phyloP scores from a whole-genome alignment of 2,329 filamentous ascomycete genomes.

The Fusarium continuum region DNA sequence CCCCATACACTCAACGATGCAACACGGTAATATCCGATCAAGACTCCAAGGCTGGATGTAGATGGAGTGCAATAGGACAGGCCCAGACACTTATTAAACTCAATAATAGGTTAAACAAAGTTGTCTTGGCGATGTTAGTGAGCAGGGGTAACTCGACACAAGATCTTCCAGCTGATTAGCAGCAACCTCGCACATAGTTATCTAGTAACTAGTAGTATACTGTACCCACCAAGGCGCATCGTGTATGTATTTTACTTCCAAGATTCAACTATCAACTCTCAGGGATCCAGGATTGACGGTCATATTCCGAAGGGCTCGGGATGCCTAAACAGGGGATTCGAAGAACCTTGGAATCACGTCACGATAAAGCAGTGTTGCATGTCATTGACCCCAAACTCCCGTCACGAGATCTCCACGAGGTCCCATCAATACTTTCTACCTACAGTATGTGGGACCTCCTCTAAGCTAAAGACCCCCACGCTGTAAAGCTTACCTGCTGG shows the following conservation, averaged over 20 bases:
- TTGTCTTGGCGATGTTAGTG: too few relatives aligned
- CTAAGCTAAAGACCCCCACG: constrained; percentile 30
- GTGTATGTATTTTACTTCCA: neutral
- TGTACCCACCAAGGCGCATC: neutral
- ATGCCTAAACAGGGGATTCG: neutral
- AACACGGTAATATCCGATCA: neutral
- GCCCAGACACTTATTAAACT: too few relatives aligned
- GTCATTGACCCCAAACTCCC: constrained; percentile 8
- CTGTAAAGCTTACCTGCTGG: constrained; percentile 30
- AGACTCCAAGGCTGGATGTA: neutral
- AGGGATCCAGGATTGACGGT: neutral
- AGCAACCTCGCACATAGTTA: too few relatives aligned
- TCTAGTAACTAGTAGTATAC: too few relatives aligned
- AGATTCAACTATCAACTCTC: neutral
- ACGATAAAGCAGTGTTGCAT: neutral
- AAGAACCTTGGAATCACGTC: neutral
- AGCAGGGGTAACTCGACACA: too few relatives aligned
- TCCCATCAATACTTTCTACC: constrained; percentile 9
- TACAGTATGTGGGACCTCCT: constrained; percentile 29
- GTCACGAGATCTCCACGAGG: constrained; percentile 30
- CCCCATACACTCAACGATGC: constrained; percentile 16
- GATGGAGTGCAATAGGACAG: neutral
- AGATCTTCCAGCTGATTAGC: too few relatives aligned
- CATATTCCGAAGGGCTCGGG: neutral
- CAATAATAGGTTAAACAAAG: too few relatives aligned